Evolutionary conservation across 2,329 filamentous ascomycete genomes (phyloP).

Genomic region (Trichoderma atrobrunneum): DNA sequence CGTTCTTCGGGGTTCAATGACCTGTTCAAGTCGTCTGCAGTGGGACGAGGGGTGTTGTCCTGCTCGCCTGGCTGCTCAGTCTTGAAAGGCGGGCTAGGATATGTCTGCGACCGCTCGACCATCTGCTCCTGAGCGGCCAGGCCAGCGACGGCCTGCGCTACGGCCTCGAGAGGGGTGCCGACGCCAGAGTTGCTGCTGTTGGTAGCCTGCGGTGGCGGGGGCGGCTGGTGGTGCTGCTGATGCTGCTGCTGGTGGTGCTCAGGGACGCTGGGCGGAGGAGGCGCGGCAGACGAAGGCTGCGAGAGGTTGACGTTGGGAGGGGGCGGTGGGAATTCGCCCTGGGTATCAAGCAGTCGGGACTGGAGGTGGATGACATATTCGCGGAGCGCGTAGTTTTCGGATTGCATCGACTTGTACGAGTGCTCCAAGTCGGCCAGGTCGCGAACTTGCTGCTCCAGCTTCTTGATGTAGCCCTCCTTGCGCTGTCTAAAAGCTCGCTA

Average conservation of each 20-base stretch:
- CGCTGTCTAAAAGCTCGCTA: slow-evolving; percentile 95
- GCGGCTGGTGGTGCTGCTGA: slow-evolving; percentile 5
- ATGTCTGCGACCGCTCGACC: slow-evolving; percentile 35
- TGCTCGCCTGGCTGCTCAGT: slow-evolving; percentile 37
- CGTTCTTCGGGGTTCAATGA: slow-evolving; percentile 46
- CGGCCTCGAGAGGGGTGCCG: slow-evolving; percentile 45
- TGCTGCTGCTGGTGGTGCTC: slow-evolving; percentile 24
- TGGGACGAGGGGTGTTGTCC: slow-evolving; percentile 32
- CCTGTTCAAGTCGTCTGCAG: slow-evolving; percentile 53
- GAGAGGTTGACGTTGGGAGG: slow-evolving; percentile 74
- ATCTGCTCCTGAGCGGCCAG: slow-evolving; percentile 43
- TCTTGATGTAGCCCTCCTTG: slow-evolving; percentile 98
- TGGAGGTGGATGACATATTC: slow-evolving; percentile 93
- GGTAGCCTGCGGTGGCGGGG: slow-evolving; percentile 12
- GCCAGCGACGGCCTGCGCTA: slow-evolving; percentile 49
- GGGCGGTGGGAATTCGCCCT: slow-evolving; percentile 79
- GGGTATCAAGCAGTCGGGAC: slow-evolving; percentile 76
- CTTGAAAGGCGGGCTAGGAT: slow-evolving; percentile 36
- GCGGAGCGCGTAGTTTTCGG: slow-evolving; percentile 84
- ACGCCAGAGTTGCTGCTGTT: slow-evolving; percentile 28
- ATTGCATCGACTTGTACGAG: slow-evolving; percentile 74
- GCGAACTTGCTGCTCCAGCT: slow-evolving; percentile 89
- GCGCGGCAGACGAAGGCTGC: slow-evolving; percentile 28
- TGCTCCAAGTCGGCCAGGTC: slow-evolving; percentile 74
- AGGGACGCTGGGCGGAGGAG: slow-evolving; percentile 26